Evolutionary conservation across 768 basidiomycete species (phyloP).

Genomic region (Auriscalpium orientale): DNA sequence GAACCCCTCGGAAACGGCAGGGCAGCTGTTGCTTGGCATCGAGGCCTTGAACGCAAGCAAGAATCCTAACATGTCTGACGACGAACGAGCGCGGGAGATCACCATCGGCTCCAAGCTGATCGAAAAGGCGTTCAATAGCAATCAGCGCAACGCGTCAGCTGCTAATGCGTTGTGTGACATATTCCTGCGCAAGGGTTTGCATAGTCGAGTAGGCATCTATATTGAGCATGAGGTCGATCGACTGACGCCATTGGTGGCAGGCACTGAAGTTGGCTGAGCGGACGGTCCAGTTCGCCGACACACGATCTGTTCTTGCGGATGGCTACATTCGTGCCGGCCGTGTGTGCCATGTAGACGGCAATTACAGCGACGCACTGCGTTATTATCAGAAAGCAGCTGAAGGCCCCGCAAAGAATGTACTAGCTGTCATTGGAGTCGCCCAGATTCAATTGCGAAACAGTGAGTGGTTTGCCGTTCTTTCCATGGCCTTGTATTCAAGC

Average conservation of each 20-base stretch:
- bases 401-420: conserved; percentile 63
- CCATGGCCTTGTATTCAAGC: background rate
- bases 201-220: conserved; percentile 41
- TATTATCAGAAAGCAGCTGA: conserved; percentile 64
- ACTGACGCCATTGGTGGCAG: conserved; percentile 26
- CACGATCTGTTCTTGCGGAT: conserved; percentile 75
- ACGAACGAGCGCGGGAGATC: conserved; percentile 55
- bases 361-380: conserved; percentile 52
- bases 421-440: conserved; percentile 79
- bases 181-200: conserved; percentile 64
- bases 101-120: conserved; percentile 61
- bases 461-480: conserved; percentile 23
- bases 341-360: conserved; percentile 67
- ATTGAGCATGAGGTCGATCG: background rate
- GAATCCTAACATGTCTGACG: conserved; percentile 51
- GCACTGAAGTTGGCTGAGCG: conserved; percentile 91
- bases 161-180: conserved; percentile 79
- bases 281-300: conserved; percentile 91
- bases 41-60: conserved; percentile 85
- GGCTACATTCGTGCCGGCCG: conserved; percentile 81
- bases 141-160: conserved; percentile 71
- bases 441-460: conserved; percentile 83
- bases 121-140: conserved; percentile 73
- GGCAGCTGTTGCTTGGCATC: conserved; percentile 76
- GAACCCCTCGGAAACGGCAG: conserved; percentile 76